Conservation (phyloP, 2,329 filamentous ascomycete genomes). For the Diaporthe longicolla region DNA sequence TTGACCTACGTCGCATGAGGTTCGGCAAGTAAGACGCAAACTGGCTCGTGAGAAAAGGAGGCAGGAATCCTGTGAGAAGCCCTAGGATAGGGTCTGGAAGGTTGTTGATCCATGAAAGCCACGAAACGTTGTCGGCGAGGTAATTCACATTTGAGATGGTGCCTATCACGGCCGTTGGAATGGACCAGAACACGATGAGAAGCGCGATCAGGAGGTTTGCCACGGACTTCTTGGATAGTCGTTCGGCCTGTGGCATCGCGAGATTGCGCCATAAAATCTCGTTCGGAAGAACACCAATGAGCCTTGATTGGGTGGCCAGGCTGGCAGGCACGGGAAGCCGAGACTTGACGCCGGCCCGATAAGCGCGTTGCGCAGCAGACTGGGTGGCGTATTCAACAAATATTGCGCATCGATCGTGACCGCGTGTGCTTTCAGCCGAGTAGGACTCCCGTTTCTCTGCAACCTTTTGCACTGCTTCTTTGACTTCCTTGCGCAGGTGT, state of each 20-base stretch:
- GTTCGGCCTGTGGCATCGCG: conserved; percentile 41
- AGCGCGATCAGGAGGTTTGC: conserved; percentile 39
- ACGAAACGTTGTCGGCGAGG: conserved; percentile 74
- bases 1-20: conserved; percentile 76
- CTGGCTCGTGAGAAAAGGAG: conserved; percentile 68
- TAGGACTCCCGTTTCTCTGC: conserved; percentile 63
- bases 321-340: conserved; percentile 69
- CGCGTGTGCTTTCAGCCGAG: conserved; percentile 30
- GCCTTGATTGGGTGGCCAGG: conserved; percentile 86
- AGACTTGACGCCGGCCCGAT: conserved; percentile 80
- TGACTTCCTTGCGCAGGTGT: conserved; percentile 35
- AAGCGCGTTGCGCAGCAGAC: conserved; percentile 86
- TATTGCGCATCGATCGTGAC: conserved; percentile 65
- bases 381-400: conserved; percentile 93
- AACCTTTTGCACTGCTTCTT: conserved; percentile 39
- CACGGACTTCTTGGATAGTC: conserved; percentile 41
- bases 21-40: conserved; percentile 69
- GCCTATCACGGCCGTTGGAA: conserved; percentile 84
- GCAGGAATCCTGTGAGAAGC: conserved; percentile 82
- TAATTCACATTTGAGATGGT: conserved; percentile 86
- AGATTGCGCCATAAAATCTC: conserved; percentile 82
- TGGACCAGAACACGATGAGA: conserved; percentile 83
- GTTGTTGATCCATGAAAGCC: conserved; percentile 79
- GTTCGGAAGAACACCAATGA: conserved; percentile 82
- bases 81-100: conserved; percentile 89